Conservation (phyloP, 2,329 filamentous ascomycete species). For the Pyrenochaeta sp. region DNA sequence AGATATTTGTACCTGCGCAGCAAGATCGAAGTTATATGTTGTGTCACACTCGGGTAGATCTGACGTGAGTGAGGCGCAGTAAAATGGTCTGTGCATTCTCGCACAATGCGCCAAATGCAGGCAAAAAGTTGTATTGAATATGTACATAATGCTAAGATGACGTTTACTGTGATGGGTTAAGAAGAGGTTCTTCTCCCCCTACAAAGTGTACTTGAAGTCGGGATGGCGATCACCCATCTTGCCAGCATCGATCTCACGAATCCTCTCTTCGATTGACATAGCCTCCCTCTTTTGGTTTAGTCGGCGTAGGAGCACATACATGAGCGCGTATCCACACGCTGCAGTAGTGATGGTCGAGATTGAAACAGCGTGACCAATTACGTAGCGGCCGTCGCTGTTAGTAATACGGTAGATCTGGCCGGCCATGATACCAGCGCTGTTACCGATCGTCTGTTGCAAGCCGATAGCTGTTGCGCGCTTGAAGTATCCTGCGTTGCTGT, state of each 20-base stretch:
- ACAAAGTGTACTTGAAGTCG: constrained; percentile 54
- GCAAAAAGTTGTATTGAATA: background rate
- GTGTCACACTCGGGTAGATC: background rate
- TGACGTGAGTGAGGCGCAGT: background rate
- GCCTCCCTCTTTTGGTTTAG: constrained; percentile 58
- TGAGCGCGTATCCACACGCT: constrained; percentile 4
- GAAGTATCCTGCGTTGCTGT: constrained; percentile 51
- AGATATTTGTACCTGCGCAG: background rate
- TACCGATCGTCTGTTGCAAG: constrained; percentile 51
- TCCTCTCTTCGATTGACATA: constrained; percentile 57
- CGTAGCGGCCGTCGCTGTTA: constrained; percentile 16
- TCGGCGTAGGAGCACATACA: constrained; percentile 56
- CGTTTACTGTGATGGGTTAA: background rate
- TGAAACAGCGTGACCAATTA: constrained; percentile 18
- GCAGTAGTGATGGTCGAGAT: constrained; percentile 42
- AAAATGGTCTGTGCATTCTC: background rate
- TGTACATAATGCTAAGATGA: background rate
- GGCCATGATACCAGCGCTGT: constrained; percentile 63
- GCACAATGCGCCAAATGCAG: background rate
- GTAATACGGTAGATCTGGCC: constrained; percentile 37
- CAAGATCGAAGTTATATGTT: background rate
- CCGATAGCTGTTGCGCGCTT: constrained; percentile 19
- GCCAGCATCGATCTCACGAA: constrained; percentile 55
- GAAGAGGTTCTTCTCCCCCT: background rate
- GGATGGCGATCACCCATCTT: constrained; percentile 62